These are phyloP conservation scores for Cryphonectria naterciae DNA, from an alignment of 2,329 filamentous ascomycete species.

Conservation along the genomic window DNA sequence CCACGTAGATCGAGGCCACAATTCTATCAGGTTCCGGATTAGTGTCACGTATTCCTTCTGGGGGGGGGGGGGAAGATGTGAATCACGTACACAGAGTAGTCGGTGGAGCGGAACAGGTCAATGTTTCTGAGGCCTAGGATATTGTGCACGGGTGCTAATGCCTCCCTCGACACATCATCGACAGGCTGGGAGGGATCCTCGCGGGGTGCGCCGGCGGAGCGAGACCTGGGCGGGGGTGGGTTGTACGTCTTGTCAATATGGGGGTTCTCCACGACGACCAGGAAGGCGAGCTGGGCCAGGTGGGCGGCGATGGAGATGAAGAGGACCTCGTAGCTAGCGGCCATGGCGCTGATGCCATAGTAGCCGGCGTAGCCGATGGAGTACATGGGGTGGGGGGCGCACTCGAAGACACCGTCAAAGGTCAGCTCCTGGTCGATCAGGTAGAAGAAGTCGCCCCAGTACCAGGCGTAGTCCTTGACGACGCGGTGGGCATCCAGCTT, in stretches of 20 bases:
- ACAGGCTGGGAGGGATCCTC: conserved; percentile 34
- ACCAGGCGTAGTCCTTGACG: conserved; percentile 99
- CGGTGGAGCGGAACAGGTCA: conserved; percentile 85
- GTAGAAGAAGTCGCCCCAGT: conserved; percentile 99
- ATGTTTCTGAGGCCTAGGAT: conserved; percentile 82
- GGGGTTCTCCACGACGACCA: conserved; percentile 90
- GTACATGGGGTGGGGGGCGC: conserved; percentile 99
- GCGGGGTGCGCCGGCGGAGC: conserved; percentile 40
- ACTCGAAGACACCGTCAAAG: conserved; percentile 98
- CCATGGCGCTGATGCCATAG: conserved; percentile 98
- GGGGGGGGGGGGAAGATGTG: neutral
- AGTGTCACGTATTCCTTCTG: neutral
- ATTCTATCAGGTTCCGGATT: conserved; percentile 43
- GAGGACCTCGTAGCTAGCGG: conserved; percentile 94
- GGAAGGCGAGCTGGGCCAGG: conserved; percentile 90
- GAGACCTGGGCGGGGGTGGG: conserved; percentile 75
- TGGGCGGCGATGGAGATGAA: conserved; percentile 97
- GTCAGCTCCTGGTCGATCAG: conserved; percentile 97
- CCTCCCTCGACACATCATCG: conserved; percentile 31
- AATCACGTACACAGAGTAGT: conserved; percentile 64
- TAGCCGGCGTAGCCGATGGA: conserved; percentile 97
- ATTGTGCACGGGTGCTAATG: conserved; percentile 75
- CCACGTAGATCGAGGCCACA: conserved; percentile 75
- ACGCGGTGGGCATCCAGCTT: conserved; percentile 97
- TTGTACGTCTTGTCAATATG: conserved; percentile 99